Evolutionary conservation across 1,139 yeast genomes (phyloP).

Genomic region (Pichia kudriavzevii): DNA sequence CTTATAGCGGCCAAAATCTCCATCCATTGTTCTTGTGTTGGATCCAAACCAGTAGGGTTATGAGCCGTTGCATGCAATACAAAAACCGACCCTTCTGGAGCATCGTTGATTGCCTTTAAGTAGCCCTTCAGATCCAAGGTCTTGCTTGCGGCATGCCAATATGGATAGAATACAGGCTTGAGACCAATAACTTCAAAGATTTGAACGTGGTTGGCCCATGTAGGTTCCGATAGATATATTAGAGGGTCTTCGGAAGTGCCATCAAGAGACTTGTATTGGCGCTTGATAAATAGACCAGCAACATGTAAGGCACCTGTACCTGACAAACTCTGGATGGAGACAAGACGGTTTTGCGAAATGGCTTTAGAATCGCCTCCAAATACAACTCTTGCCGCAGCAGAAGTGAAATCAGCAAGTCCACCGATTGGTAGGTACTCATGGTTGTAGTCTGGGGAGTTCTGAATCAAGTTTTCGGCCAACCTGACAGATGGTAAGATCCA

Average conservation of each 20-base stretch:
- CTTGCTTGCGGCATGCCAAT: conserved; percentile 60
- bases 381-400: conserved; percentile 71
- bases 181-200: conserved; percentile 67
- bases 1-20: conserved; percentile 56
- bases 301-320: conserved; percentile 96
- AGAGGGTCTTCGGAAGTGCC: conserved; percentile 33
- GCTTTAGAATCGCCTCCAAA: conserved; percentile 62
- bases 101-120: conserved; percentile 54
- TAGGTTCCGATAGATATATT: conserved; percentile 78
- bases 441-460: conserved; percentile 37
- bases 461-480: conserved; percentile 46
- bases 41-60: conserved; percentile 97
- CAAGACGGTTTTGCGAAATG: conserved; percentile 45
- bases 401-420: conserved; percentile 65
- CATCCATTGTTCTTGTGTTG: conserved; percentile 79
- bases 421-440: conserved; percentile 61
- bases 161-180: conserved; percentile 62
- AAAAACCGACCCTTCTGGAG: conserved; percentile 74
- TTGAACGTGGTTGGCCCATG: conserved; percentile 94
- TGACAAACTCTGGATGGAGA: conserved; percentile 79
- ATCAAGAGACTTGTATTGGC: conserved; percentile 40
- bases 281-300: conserved; percentile 67
- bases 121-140: conserved; percentile 64
- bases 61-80: conserved; percentile 94
- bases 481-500: conserved; percentile 82